Base-by-base conservation (phyloP, 1,139 yeast genomes). In the Nematodospora anomalae region DNA sequence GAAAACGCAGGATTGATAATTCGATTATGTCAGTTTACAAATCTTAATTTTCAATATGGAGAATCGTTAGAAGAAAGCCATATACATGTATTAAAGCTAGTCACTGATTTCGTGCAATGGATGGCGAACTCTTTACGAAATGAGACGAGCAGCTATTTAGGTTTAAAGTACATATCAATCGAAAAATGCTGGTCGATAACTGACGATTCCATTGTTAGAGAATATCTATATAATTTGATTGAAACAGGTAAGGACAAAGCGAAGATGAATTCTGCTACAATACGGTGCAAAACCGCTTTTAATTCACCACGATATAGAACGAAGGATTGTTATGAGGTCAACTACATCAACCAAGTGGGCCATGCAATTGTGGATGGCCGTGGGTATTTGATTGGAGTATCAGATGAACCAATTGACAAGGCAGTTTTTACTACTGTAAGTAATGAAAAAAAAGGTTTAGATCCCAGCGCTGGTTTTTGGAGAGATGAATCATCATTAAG, bases 151-250 rank as follows among this genome's bases (percentile, higher is more conserved):
- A 27, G 40, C 15, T 26, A 28, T 21, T 10, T 44, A 33, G 42
- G 39, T 12, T 24, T 45, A 28, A 10, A 38, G 44, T 12, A 22
- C 31, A 13, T 37, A 21, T 31, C 53, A 47, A 3, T 60, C 7
- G 64, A 59, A 37, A 58, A 60, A 40, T 58, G 64, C 27, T 64
- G 70, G 70, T 58, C 67, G 1, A 49, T 60, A 7, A 45, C 58
- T 1, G 64, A 63, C 40, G 68, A 61, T 28, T 43, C 57, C 0
- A 41, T 53, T 10, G 37, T 49, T 7, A 40, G 67, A 36, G 55
- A 52, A 22, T 48, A 49, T 35, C 52, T 51, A 32, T 41, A 32
- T 10, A 30, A 32, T 21, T 21, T 30, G n/a, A 29, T 36, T 16
- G 26, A 25, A 4, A 15, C 28, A 9, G 28, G 24, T 8, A 23